Evolutionary conservation across 1,284 basidiomycete species (phyloP).

Genomic region (Malassezia yamatoensis): DNA sequence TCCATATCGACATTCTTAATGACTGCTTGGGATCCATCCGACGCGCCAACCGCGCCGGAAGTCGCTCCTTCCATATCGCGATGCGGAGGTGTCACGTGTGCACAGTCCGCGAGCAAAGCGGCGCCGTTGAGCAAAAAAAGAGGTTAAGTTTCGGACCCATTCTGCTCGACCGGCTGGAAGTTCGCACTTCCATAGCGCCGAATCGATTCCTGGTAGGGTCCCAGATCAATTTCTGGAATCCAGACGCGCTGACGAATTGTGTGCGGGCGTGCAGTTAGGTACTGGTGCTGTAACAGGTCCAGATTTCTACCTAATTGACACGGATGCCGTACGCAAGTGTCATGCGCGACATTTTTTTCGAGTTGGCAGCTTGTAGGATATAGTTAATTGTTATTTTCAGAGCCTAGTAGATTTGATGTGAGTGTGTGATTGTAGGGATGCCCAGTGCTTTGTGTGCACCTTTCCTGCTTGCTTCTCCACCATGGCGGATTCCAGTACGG

Average conservation of each 20-base stretch:
- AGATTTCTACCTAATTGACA: not conserved
- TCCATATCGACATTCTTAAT: conserved; percentile 97
- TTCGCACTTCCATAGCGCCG: conserved; percentile 4
- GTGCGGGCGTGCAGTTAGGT: not conserved
- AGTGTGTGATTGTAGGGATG: not conserved
- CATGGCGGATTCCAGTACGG: not conserved
- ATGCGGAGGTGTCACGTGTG: conserved; percentile 5
- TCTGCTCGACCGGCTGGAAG: conserved; percentile 19
- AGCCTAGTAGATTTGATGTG: not conserved
- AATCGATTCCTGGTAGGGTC: conserved; percentile 22
- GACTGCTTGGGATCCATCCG: conserved; percentile 54
- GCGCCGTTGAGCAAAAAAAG: too few species aligned
- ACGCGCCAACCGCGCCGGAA: not conserved
- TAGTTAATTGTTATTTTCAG: not conserved
- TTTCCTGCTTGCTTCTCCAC: not conserved
- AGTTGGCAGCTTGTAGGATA: not conserved
- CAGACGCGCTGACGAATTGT: not conserved
- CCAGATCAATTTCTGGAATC: conserved; percentile 9
- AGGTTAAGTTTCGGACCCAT: conserved; percentile 7
- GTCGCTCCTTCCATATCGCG: conserved; percentile 1
- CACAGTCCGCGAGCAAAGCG: too few species aligned
- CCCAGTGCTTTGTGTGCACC: not conserved
- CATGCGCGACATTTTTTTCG: conserved; percentile 3
- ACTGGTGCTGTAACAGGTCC: conserved; percentile 20
- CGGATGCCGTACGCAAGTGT: not conserved